Evolutionary conservation across 1,284 basidiomycete genomes (phyloP), one percentile per base, ranked within the genome.

Genomic region (Trichosporon sp.): DNA sequence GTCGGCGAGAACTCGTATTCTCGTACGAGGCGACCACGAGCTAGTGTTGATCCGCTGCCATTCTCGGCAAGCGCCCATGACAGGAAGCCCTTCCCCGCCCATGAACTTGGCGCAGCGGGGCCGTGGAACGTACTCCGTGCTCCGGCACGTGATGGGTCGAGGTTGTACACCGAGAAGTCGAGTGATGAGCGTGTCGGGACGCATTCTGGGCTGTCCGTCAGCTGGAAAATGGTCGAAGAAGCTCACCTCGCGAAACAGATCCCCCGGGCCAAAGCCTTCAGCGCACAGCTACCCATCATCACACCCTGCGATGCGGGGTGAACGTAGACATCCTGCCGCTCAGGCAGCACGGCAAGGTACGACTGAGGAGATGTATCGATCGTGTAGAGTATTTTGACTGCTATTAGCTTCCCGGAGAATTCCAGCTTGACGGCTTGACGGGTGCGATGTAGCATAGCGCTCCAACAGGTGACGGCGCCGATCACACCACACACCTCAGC

Each of bases 111-210:
- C 68, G 65, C n/a, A 8, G 49, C 49, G 0, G 49, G 49, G 6
- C 49, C 49, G 7, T 29, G 49, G 25, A 54, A 54, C 13, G 49
- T 54, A 16, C 49, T 54, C 14, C 49, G 13, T 16, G 49, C 25
- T 5, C 49, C 49, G 4, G 49, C 49, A n/a, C 56, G 33, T 2
- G 64, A 57, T 10, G 77, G 77, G 49, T 79, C 75, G 34, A 78
- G 71, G 61, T 73, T 74, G 73, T 79, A 79, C 13, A 79, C 72
- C n/a, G 74, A 74, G 61, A 74, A 79, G 59, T 79, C 77, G 40
- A 75, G 71, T 2, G 69, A 62, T 8, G 64, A 59, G 4, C 66
- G 34, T 58, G 72, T 71, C 13, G 77, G 77, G 2, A 77, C 72
- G 60, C 75, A 76, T 62, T 77, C 77, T 23, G 77, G 77, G 59